Evolutionary conservation across 2,329 filamentous ascomycete species (phyloP), one percentile per base, ranked within the genome.

Genomic region (Alternaria sp.): DNA sequence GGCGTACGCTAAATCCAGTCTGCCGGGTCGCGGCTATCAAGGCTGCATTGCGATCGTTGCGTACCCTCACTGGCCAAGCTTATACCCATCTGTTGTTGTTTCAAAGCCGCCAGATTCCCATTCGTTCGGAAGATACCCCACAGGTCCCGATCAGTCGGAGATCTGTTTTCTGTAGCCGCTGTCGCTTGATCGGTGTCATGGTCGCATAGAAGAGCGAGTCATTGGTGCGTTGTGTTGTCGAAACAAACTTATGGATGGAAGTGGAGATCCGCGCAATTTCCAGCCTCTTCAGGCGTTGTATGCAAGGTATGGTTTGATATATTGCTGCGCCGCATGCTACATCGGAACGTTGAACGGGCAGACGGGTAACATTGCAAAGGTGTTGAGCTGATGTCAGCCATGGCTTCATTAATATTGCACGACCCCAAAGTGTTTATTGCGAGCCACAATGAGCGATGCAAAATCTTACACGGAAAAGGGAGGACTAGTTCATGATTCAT

Each of bases 1-100:
- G 57, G 59, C 64, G 54, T 53, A 62, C 49, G 50, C 51, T 30
- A 56, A 54, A 50, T 52, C 28, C 54, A 30, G 43, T 11, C 54
- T 63, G 56, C 47, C 28, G 50, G 62, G 59, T 57, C 64, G 68
- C 65, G 69, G 69, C 69, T 69, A 70, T 60, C 25, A 23, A 51
- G 40, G 51, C 32, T 50, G 56, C 36, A 26, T 51, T 57, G 23
- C 43, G 51, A 46, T 55, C 28, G 19, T 25, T 50, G 52, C 43
- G 58, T 52, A 44, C 40, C 45, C 59, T 67, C 53, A 69, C 67
- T 71, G 68, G 69, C 15, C 58, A 17, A 49, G 23, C 32, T 21
- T 40, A 45, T 49, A 50, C 62, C 53, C 54, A 49, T 61, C 57
- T 63, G 49, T 57, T 59, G 58, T 51, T 56, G 52, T 59, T 58